Base-by-base conservation (phyloP, 768 basidiomycete genomes). In the Russula lepida region DNA sequence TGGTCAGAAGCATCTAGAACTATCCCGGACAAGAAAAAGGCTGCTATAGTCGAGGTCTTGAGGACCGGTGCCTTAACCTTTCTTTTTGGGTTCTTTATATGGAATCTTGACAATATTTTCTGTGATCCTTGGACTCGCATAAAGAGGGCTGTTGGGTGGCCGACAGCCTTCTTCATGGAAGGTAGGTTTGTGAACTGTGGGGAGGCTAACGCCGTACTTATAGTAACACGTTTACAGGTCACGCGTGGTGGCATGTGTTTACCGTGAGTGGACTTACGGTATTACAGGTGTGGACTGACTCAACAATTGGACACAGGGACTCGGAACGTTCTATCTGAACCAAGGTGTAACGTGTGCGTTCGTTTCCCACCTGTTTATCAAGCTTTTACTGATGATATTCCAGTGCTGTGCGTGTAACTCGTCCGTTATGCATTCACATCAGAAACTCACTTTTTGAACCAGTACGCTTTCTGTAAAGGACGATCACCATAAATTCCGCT, bases 51-150 rank as follows among this genome's bases (percentile, higher is more conserved):
- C 11, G 75, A 70, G 37, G 65, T 83, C 12, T 83, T 87, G 70
- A 69, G 71, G 30, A 76, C 71, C 1, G 89, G 89, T 25, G 76
- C 80, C 7, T 71, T 67, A 1, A 72, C 80, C 9, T 91, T 90
- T 68, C 74, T 77, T 0, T 67, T 82, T 6, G 89, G 86, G 0
- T 91, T 90, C 69, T 69, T 82, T 13, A 73, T 89, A 25, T 91
- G 88, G 89, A 92, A 91, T 68, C 64, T 91, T 63, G 89, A 92
- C 70, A 91, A 90, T 66, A 76, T 86, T 9, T 89, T 85, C 66
- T 92, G 89, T 69, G 74, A 75, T 54, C 70, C 71, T 17, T 66
- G 88, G 50, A 86, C 84, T 9, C 60, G 67, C 9, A 81, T 81
- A 79, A 88, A 86, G 68, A 68, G 77, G 3, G 54, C 65, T 8